Evolutionary conservation across 352 stramenopile genomes (phyloP), one percentile per base, ranked within the genome.

Genomic region (Bremia lactucae): DNA sequence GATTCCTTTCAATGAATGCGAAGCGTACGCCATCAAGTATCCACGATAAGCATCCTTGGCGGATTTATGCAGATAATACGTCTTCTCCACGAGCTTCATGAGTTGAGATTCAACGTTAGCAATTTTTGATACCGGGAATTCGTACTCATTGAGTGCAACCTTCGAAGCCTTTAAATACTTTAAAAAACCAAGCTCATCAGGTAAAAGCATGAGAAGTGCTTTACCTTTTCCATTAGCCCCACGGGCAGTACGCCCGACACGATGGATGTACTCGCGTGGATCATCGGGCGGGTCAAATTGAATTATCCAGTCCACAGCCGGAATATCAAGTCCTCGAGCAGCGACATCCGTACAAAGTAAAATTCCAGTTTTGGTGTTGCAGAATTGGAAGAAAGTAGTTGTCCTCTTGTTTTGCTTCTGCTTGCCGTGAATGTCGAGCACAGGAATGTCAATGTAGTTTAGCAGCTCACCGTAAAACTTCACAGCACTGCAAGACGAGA

Each of bases 391-490:
- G 56, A 99, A 99, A 3, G 95, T 98, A 3, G 92, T 97, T 15
- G 94, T 98, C n/a, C 95, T 81, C 63, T 98, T 98, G 62, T 97
- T 94, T 75, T 99, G 96, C 70, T 98, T 99, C 64, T 98, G 95
- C 46, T 97, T 96, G 40, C 96, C 96, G 72, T 99, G 96, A 64
- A 99, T 99, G 57, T 98, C 94, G 63, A 98, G 79, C 13, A 98
- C 94, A 0, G 93, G 88, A 42, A 99, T 90, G 63, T 99, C 95
- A 51, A 99, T 98, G 70, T 99, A 98, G 68, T 99, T 99, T 6
- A 99, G 76, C 51, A 99, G 75, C 63, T 99, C 95, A 13, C 91
- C 76, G 72, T 99, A 97, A 54, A 98, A 99, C 61, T 99, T 98
- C 40, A 99, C 96, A 13, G 87, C 94, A 50, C 93, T 97, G 46